Percentiles rank a stretch among this genome's conserved stretches.
phyloP scores from a whole-genome alignment of 169 alveolate species.

The Toxoplasma gondii region DNA sequence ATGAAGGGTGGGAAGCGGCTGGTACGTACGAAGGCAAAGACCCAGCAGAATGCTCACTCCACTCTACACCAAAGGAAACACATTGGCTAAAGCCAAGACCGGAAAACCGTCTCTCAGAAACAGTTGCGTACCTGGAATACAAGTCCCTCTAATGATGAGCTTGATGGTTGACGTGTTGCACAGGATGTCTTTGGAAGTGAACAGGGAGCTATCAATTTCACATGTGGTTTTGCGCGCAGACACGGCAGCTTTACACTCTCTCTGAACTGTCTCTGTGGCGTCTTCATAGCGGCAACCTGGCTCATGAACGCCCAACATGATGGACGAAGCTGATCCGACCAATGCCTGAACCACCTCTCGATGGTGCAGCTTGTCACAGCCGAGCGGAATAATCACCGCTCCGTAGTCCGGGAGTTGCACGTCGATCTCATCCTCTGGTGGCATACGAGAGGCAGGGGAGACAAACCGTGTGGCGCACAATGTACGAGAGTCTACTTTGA shows the following conservation, averaged over 20 bases:
- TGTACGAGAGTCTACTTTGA: no score
- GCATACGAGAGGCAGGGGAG: neutral
- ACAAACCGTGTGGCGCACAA: no score
- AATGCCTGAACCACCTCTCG: neutral
- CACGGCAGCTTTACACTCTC: neutral
- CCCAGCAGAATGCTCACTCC: no score
- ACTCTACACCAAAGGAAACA: no score
- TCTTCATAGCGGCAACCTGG: slow-evolving; percentile 16
- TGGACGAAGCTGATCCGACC: neutral
- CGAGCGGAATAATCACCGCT: neutral
- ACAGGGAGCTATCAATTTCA: neutral
- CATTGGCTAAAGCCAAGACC: neutral
- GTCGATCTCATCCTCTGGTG: neutral
- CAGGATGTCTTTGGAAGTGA: neutral
- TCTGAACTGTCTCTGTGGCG: neutral
- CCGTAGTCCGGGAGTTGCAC: neutral
- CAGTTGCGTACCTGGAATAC: neutral
- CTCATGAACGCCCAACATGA: neutral
- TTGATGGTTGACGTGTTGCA: neutral
- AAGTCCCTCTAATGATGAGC: neutral
- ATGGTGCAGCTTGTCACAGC: neutral
- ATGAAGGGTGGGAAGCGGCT: no score
- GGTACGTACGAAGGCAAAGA: no score
- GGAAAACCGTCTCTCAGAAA: neutral
- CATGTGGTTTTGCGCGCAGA: neutral